A percentile compares a stretch with the other conserved stretches of the same genome.
Conservation (phyloP, 2,329 filamentous ascomycete species). For the Metarhizium robertsii region DNA sequence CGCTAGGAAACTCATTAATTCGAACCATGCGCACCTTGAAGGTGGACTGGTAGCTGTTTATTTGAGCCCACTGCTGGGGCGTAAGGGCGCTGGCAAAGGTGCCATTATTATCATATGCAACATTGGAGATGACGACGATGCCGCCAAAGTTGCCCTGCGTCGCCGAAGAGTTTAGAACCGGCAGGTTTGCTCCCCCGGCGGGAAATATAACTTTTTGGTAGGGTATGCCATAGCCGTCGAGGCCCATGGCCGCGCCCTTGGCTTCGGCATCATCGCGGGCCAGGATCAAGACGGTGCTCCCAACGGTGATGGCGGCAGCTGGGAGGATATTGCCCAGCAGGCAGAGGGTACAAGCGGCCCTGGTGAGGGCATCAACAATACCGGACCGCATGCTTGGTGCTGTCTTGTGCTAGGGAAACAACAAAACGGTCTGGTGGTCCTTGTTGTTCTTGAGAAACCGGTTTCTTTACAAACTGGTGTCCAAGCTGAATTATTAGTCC, state of each 20-base stretch:
- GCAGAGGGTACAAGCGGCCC: neutral
- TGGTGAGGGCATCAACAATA: neutral
- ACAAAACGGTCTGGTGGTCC: too few relatives aligned
- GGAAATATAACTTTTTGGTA: slow-evolving; percentile 47
- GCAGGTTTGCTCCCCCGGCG: slow-evolving; percentile 38
- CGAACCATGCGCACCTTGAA: slow-evolving; percentile 54
- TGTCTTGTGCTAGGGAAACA: too few relatives aligned
- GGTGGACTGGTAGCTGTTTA: slow-evolving; percentile 47
- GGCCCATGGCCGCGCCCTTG: slow-evolving; percentile 38
- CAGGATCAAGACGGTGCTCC: slow-evolving; percentile 45
- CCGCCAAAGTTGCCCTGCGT: slow-evolving; percentile 48
- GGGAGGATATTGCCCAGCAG: neutral
- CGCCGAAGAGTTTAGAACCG: slow-evolving; percentile 37
- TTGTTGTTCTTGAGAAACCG: too few relatives aligned
- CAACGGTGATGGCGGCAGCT: slow-evolving; percentile 13
- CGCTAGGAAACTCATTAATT: slow-evolving; percentile 45
- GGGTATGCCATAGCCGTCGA: slow-evolving; percentile 53
- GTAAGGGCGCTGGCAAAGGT: slow-evolving; percentile 45
- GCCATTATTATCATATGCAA: slow-evolving; percentile 42
- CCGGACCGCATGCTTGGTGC: neutral
- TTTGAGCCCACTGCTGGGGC: slow-evolving; percentile 41
- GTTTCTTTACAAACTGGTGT: too few relatives aligned
- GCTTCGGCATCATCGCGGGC: slow-evolving; percentile 41
- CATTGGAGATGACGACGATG: slow-evolving; percentile 44
- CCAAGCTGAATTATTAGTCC: too few relatives aligned